A percentile compares a stretch with the other conserved stretches of the same genome.
Conservation (phyloP, 257 asterid genomes). For the Nemophila menziesii region DNA sequence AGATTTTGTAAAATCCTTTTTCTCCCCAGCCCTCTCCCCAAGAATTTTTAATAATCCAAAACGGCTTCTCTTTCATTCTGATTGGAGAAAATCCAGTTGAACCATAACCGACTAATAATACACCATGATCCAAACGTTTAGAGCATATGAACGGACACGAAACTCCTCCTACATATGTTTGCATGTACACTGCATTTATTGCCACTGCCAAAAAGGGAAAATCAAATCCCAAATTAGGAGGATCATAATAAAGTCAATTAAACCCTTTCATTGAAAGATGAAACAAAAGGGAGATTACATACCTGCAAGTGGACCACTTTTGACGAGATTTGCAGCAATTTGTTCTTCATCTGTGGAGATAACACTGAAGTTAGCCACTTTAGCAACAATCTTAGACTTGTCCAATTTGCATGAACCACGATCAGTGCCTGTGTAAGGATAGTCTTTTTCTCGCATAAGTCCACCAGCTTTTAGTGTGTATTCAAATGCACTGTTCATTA, state of each 20-base stretch:
- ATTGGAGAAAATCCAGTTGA: slow-evolving; percentile 50
- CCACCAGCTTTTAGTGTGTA: slow-evolving; percentile 85
- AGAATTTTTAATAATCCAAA: slow-evolving; percentile 83
- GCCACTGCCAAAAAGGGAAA: slow-evolving; percentile 49
- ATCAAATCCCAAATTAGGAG: background rate
- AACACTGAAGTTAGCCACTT: slow-evolving; percentile 87
- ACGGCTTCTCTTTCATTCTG: slow-evolving; percentile 60
- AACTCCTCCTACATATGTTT: slow-evolving; percentile 73
- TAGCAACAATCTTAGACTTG: slow-evolving; percentile 61
- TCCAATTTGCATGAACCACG: slow-evolving; percentile 61
- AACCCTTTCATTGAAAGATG: background rate
- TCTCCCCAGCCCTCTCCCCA: slow-evolving; percentile 90
- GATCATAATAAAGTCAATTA: background rate
- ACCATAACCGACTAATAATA: slow-evolving; percentile 69
- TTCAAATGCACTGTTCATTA: slow-evolving; percentile 84
- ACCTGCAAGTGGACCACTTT: slow-evolving; percentile 94
- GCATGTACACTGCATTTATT: slow-evolving; percentile 81
- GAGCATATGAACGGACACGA: slow-evolving; percentile 80
- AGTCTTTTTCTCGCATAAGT: slow-evolving; percentile 74
- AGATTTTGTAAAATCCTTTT: slow-evolving; percentile 59
- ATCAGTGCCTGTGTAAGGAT: slow-evolving; percentile 78
- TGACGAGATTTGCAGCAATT: slow-evolving; percentile 84
- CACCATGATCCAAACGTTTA: slow-evolving; percentile 65
- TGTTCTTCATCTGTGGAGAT: slow-evolving; percentile 77
- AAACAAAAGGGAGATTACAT: slow-evolving; percentile 3